phyloP scores from a whole-genome alignment of 2,329 filamentous ascomycete species.

The Aspergillus brasiliensis region DNA sequence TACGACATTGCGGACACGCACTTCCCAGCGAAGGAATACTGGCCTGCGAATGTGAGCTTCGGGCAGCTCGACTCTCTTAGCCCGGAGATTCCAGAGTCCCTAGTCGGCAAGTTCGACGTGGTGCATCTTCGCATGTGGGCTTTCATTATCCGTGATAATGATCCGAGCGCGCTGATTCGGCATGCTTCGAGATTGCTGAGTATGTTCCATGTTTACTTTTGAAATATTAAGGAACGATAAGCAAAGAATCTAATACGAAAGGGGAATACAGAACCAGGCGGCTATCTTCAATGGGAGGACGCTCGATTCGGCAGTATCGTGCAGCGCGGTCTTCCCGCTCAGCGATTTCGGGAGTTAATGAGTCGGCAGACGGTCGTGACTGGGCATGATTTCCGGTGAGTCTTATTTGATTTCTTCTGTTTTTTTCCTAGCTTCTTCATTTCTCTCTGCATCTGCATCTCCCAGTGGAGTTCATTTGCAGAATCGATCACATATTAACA shows the following conservation, averaged over 20 bases:
- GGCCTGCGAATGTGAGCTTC: constrained; percentile 17
- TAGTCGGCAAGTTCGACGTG: constrained; percentile 23
- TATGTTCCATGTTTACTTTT: background rate
- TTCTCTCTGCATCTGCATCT: no score
- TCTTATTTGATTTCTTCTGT: no score
- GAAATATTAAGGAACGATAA: no score
- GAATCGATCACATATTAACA: no score
- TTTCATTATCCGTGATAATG: constrained; percentile 9
- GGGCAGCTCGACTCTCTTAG: constrained; percentile 16
- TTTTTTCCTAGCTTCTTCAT: no score
- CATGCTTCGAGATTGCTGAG: constrained; percentile 17
- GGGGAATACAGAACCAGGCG: background rate
- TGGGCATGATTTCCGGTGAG: no score
- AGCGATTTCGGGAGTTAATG: background rate
- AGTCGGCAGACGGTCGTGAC: background rate
- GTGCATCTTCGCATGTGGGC: constrained; percentile 23
- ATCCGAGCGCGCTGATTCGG: constrained; percentile 11
- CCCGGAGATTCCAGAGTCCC: constrained; percentile 12
- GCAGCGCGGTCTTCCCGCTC: background rate
- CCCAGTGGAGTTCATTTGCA: no score
- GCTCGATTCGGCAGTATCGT: background rate
- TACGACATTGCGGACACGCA: constrained; percentile 23
- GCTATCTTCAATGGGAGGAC: constrained; percentile 5
- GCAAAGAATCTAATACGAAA: no score
- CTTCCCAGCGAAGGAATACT: constrained; percentile 13